Percentiles rank a stretch among this genome's conserved stretches.
phyloP scores from a whole-genome alignment of 495 filamentous ascomycete genomes.

The Geoglossum glabrum region DNA sequence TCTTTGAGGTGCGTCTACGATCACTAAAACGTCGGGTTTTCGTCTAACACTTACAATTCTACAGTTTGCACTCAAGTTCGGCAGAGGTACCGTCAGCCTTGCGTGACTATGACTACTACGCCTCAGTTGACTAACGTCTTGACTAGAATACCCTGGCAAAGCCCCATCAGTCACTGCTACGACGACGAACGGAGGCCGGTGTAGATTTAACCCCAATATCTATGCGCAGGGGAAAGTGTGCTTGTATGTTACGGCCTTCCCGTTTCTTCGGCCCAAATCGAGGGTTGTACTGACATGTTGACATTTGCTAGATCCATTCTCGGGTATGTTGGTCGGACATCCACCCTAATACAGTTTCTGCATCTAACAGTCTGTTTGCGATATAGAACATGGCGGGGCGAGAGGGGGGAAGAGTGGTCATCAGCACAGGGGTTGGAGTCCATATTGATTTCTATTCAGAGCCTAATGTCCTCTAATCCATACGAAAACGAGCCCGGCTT shows the following conservation, averaged over 20 bases:
- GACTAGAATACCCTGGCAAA: slow-evolving; percentile 66
- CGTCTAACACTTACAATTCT: slow-evolving; percentile 4
- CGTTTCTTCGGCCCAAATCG: no score
- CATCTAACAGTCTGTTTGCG: background rate
- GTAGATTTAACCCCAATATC: slow-evolving; percentile 93
- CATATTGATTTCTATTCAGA: slow-evolving; percentile 87
- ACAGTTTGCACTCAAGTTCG: slow-evolving; percentile 47
- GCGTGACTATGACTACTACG: no score
- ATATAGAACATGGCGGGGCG: slow-evolving; percentile 74
- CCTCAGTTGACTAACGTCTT: slow-evolving; percentile 9
- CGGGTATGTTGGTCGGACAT: slow-evolving; percentile 36
- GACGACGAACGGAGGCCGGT: slow-evolving; percentile 73
- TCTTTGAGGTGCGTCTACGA: slow-evolving; percentile 55
- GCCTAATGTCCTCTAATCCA: slow-evolving; percentile 79
- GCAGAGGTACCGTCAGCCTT: slow-evolving; percentile 30
- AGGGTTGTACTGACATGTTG: background rate
- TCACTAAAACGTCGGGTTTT: background rate
- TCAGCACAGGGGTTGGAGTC: slow-evolving; percentile 90
- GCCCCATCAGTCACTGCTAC: slow-evolving; percentile 53
- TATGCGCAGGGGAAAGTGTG: slow-evolving; percentile 84
- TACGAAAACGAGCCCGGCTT: slow-evolving; percentile 95
- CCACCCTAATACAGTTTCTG: background rate
- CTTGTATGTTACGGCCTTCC: slow-evolving; percentile 32
- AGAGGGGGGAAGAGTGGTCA: slow-evolving; percentile 83
- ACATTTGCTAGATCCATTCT: slow-evolving; percentile 52